Conservation (phyloP, 306 rosid genomes). For the Cicer pinnatifidum region DNA sequence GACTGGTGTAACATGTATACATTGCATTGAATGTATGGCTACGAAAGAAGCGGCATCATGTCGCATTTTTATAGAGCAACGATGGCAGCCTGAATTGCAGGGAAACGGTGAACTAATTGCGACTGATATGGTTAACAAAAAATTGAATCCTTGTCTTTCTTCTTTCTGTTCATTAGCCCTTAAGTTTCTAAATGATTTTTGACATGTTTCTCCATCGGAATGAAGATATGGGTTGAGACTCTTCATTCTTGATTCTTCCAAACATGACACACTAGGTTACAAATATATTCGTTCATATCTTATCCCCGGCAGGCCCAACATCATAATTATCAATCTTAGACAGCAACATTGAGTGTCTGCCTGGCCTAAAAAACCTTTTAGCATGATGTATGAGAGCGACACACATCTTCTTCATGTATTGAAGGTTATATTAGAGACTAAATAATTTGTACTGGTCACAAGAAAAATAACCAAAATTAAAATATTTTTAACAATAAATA, state of each 20-base stretch:
- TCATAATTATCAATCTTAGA: background rate
- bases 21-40: background rate
- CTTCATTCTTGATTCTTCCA: conserved; percentile 9
- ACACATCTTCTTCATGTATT: background rate
- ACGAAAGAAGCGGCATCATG: background rate
- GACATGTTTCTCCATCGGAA: conserved; percentile 1
- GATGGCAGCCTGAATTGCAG: background rate
- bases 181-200: conserved; percentile 12
- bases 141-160: background rate
- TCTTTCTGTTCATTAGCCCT: background rate
- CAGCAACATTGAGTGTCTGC: background rate
- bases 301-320: background rate
- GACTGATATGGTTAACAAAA: conserved; percentile 2
- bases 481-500: background rate
- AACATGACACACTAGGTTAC: background rate
- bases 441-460: background rate
- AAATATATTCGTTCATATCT: background rate
- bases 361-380: background rate
- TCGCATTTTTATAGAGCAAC: background rate
- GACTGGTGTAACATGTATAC: background rate
- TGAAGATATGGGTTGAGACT: background rate
- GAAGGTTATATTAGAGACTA: background rate
- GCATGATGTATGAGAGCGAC: background rate
- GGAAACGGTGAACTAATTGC: background rate
- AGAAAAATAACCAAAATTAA: background rate